A percentile compares a stretch with the other conserved stretches of the same genome.
Conservation (phyloP, 805 yeast species). For the Ogataea nakhonphanomensis region DNA sequence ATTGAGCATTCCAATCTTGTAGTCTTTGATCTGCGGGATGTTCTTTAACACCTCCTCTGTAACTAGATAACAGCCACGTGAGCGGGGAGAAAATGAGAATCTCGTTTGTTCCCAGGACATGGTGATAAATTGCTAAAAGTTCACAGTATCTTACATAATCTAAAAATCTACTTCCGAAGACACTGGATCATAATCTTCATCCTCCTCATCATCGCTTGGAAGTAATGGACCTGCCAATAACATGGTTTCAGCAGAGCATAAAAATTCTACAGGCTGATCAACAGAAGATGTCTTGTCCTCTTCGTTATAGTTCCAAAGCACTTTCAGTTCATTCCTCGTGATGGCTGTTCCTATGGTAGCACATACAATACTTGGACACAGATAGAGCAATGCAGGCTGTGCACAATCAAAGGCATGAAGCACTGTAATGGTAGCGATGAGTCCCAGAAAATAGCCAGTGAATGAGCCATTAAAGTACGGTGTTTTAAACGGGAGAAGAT, state of each 20-base stretch:
- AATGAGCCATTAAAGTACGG: constrained; percentile 47
- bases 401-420: constrained; percentile 40
- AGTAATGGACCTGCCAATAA: constrained; percentile 22
- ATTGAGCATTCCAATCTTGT: constrained; percentile 60
- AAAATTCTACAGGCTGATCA: constrained; percentile 14
- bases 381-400: constrained; percentile 66
- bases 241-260: constrained; percentile 26
- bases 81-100: constrained; percentile 51
- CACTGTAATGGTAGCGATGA: constrained; percentile 41
- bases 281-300: constrained; percentile 17
- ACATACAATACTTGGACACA: constrained; percentile 47
- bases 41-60: constrained; percentile 58
- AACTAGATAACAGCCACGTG: constrained; percentile 67
- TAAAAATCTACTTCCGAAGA: constrained; percentile 5
- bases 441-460: constrained; percentile 46
- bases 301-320: constrained; percentile 40
- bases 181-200: constrained; percentile 18
- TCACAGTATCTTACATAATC: constrained; percentile 3
- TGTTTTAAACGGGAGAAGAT: constrained; percentile 35
- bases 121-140: constrained; percentile 1
- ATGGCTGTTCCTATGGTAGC: constrained; percentile 35
- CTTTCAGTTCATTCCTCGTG: constrained; percentile 39
- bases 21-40: constrained; percentile 57
- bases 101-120: constrained; percentile 56
- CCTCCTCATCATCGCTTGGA: constrained; percentile 25